phyloP scores from a whole-genome alignment of 768 basidiomycete species.

The Hebeloma cylindrosporum region DNA sequence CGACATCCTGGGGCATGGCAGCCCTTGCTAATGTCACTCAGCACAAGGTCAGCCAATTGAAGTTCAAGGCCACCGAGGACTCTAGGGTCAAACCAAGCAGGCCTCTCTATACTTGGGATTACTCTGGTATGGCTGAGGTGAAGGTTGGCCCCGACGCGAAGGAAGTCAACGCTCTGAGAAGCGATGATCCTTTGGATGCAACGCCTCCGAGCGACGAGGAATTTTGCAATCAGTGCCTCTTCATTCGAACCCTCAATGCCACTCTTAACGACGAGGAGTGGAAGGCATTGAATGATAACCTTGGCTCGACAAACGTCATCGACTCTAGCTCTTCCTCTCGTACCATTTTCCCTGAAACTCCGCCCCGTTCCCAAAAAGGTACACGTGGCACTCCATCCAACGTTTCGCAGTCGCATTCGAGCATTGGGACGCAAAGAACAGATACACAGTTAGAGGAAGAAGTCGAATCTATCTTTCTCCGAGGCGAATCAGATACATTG shows the following conservation, averaged over 20 bases:
- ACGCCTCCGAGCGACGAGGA: neutral
- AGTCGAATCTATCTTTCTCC: too few species aligned
- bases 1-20: constrained; percentile 25
- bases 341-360: neutral
- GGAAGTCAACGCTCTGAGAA: constrained; percentile 5
- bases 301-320: neutral
- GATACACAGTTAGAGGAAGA: too few species aligned
- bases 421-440: too few species aligned
- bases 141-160: constrained; percentile 7
- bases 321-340: neutral
- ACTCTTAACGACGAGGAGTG: neutral
- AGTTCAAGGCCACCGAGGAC: neutral
- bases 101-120: neutral
- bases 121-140: neutral
- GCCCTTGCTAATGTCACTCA: constrained; percentile 1
- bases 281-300: neutral
- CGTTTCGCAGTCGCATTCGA: too few species aligned
- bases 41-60: neutral
- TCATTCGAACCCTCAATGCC: constrained; percentile 6
- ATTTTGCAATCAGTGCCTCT: constrained; percentile 8
- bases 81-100: neutral
- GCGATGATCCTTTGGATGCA: neutral
- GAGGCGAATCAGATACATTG: neutral
- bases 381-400: too few species aligned
- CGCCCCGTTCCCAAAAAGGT: neutral